A percentile compares a stretch with the other conserved stretches of the same genome.
Conservation (phyloP, 192 early-diverging fungal species). For the Backusella parvicylindrica region DNA sequence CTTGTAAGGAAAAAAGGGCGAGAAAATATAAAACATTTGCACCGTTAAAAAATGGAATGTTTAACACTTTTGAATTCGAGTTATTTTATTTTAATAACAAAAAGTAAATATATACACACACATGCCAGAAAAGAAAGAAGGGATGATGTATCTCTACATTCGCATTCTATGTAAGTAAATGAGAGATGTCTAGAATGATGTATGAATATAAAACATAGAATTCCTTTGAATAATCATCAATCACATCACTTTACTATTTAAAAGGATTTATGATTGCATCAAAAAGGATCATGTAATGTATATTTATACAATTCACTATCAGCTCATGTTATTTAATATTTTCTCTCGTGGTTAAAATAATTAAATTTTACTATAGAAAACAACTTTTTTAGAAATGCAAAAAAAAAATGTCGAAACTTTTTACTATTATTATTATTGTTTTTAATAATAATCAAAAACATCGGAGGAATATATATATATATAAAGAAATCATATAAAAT, state of each 20-base stretch:
- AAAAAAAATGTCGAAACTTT: background rate
- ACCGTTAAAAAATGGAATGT: background rate
- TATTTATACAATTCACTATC: background rate
- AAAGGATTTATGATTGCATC: background rate
- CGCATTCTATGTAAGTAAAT: background rate
- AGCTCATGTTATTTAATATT: background rate
- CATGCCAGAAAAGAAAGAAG: too few species aligned
- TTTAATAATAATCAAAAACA: background rate
- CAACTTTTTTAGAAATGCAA: background rate
- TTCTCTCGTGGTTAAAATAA: background rate
- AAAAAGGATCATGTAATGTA: background rate
- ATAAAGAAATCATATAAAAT: constrained; percentile 7
- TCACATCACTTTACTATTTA: background rate
- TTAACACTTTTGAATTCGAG: background rate
- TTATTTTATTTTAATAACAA: background rate
- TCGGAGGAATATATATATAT: background rate
- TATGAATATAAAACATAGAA: background rate
- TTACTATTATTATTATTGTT: background rate
- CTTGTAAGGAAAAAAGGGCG: background rate
- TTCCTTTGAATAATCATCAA: background rate
- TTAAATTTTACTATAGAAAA: background rate
- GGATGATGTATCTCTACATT: background rate
- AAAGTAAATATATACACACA: too few species aligned
- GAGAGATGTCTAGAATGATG: background rate
- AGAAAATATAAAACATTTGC: background rate